Base-by-base conservation (phyloP, 192 early-diverging fungal genomes). In the Coemansia erecta region DNA sequence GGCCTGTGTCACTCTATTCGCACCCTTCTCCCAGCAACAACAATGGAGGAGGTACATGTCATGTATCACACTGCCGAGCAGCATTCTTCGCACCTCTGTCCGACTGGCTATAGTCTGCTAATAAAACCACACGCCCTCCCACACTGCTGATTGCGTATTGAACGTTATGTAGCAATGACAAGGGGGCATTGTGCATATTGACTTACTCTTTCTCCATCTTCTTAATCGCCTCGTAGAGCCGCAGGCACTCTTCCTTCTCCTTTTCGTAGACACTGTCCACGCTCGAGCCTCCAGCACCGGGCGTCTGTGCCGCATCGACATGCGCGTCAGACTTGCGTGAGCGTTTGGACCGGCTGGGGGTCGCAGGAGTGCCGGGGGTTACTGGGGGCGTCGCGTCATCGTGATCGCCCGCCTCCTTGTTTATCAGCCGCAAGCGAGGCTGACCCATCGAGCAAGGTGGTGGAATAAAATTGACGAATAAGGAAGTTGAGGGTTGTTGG, bases 191-290 rank as follows among this genome's bases (percentile, higher is more conserved):
- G 23, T 28, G 14, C 24, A 51, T 31, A 28, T 17, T n/a, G 28
- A 71, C 74, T 64, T 77, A 77, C 74, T 64, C 64, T 43, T 64
- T 77, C 60, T 71, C 64, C 74, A 77, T 62, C 24, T 77, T 68
- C 51, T 77, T 77, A 44, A 77, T 37, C 2, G 69, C 53, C 45
- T 77, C 66, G 58, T 63, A 71, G 24, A 77, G 68, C 21, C 61
- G 68, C 53, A 77, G 37, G 40, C 74, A 77, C 56, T 59, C 69
- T n/a, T 67, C 68, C 40, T 71, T 77, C 14, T 68, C 61, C 18
- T 58, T 39, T 2, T 53, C 51, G 11, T 39, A 26, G 33, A 21
- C n/a, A 21, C 33, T 58, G 18, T 28, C 61, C 31, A 28, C 41
- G 6, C 23, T 41, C 3, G 54, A 37, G 10, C 35, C 35, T n/a